Percentiles rank a stretch among this genome's conserved stretches.
Evolutionary conservation across 768 basidiomycete genomes (phyloP).

Genomic region (Suillus alpinus): DNA sequence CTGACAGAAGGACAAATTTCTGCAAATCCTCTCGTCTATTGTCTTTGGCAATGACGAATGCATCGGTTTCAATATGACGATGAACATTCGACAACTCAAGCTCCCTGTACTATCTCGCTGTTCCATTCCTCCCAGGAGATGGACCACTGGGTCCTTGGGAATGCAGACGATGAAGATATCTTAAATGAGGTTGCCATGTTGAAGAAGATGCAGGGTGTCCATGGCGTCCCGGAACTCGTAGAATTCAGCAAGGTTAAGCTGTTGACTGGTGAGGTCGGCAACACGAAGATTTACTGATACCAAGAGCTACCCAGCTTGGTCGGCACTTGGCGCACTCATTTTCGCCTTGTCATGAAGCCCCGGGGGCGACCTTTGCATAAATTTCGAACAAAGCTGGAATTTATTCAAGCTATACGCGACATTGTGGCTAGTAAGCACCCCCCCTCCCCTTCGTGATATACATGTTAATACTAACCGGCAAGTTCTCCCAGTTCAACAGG

Average conservation of each 20-base stretch:
- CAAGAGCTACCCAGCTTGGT: neutral
- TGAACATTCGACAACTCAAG: neutral
- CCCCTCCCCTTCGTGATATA: too few relatives aligned
- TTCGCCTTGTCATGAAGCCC: neutral
- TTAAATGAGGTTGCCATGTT: slow-evolving; percentile 7
- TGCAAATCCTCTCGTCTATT: neutral
- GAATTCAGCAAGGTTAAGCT: neutral
- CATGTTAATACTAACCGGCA: neutral
- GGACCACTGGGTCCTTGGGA: slow-evolving; percentile 4
- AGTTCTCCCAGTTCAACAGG: neutral
- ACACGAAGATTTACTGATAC: neutral
- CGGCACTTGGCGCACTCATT: neutral
- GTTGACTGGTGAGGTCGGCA: neutral
- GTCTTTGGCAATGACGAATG: neutral
- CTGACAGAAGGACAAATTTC: neutral
- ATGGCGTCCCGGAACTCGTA: slow-evolving; percentile 1
- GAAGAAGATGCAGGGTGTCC: neutral
- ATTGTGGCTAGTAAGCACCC: neutral
- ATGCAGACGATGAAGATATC: neutral
- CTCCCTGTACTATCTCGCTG: neutral
- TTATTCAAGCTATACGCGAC: neutral
- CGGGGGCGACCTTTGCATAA: neutral
- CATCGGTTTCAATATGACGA: neutral
- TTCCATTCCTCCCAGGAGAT: neutral
- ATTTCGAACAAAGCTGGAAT: neutral